Evolutionary conservation across 345 rosid species (phyloP), one percentile per base, ranked within the genome.

Genomic region (Arabidopsis thaliana): DNA sequence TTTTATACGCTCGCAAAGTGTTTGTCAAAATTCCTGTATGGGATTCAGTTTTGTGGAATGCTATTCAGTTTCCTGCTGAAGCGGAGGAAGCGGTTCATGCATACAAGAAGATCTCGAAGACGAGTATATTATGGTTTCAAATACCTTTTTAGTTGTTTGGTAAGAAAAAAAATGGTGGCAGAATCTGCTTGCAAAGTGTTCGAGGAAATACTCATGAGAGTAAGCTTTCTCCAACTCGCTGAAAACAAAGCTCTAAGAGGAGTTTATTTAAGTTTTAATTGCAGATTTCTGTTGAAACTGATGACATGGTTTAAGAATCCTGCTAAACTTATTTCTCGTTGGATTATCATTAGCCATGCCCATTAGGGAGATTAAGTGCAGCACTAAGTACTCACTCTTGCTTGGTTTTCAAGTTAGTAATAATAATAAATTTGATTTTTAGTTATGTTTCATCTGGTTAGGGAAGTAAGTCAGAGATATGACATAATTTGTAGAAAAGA

Each of bases 1-100:
- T 3, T 24, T 9, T 16, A 28, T 0, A 48, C 30, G 69, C 55
- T 45, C 28, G 25, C 30, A 1, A 33, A 22, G 69, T 48, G 69
- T 48, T 64, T 12, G 68, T 30, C 40, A n/a, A 63, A 63, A 46
- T 11, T 32, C 25, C 28, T 38, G 61, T 67, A n/a, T 51, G 52
- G 62, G 38, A 38, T 5, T 16, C 40, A 20, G 32, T 48, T 22
- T 44, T 44, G 8, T 64, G 23, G 30, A 48, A 14, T 32, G 30
- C 7, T 3, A 49, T 20, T 49, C 13, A 22, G 5, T 65, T 44
- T 37, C 8, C 8, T 42, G 24, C 24, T 6, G 6, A 60, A 40
- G 20, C 23, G 20, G 30, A 32, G 23, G 41, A 33, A 16, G 22
- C 49, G 14, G 24, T 58, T 34, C 8, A 33, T 16, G 42, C 62